Percentiles rank a stretch among this genome's conserved stretches.
Evolutionary conservation across 805 yeast species (phyloP).

Genomic region (Nakazawaea peltata): DNA sequence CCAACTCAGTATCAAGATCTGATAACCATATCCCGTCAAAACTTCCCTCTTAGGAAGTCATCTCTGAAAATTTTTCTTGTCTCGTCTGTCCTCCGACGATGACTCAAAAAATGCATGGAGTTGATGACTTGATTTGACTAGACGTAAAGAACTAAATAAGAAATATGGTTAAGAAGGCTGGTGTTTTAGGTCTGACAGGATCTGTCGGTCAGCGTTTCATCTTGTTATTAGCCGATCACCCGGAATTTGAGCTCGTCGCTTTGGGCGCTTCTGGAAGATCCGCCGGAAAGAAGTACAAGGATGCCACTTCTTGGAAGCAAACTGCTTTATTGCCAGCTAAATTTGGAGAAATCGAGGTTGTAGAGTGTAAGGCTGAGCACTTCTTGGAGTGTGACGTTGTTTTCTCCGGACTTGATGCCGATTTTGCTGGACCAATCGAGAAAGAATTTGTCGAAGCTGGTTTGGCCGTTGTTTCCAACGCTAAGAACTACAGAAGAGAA

Average conservation of each 20-base stretch:
- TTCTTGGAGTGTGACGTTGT: conserved; percentile 91
- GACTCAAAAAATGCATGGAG: no score
- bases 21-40: no score
- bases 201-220: conserved; percentile 97
- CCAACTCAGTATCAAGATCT: no score
- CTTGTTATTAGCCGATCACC: conserved; percentile 74
- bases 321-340: conserved; percentile 68
- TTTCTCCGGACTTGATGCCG: conserved; percentile 91
- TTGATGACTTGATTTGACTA: no score
- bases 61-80: no score
- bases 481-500: conserved; percentile 90
- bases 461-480: conserved; percentile 82
- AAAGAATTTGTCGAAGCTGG: conserved; percentile 77
- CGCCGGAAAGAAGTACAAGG: conserved; percentile 80
- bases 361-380: conserved; percentile 67
- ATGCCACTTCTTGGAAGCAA: conserved; percentile 94
- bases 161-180: conserved; percentile 63
- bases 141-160: no score
- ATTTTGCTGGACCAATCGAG: conserved; percentile 89
- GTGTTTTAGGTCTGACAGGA: conserved; percentile 98
- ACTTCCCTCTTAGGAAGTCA: no score
- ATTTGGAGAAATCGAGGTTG: conserved; percentile 56
- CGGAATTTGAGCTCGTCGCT: conserved; percentile 76
- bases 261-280: conserved; percentile 92
- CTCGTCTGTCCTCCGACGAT: no score